Evolutionary conservation across 2,329 filamentous ascomycete genomes (phyloP).

Genomic region (Fusarium siculi): DNA sequence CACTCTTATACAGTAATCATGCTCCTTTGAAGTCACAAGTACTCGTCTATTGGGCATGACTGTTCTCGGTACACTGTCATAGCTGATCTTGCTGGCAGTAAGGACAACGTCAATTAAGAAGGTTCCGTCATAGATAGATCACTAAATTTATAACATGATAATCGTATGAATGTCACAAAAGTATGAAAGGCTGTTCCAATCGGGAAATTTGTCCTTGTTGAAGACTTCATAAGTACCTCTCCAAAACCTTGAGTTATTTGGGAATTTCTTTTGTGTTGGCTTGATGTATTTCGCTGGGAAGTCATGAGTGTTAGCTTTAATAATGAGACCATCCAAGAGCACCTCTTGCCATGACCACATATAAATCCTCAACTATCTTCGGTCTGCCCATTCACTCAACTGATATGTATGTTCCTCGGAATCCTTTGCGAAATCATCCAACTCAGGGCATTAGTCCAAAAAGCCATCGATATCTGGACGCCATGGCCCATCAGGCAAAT

Average conservation of each 20-base stretch:
- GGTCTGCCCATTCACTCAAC: neutral
- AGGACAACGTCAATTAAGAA: neutral
- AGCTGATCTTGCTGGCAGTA: neutral
- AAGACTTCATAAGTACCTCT: neutral
- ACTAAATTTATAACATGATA: neutral
- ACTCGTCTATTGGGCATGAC: neutral
- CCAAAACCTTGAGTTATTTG: neutral
- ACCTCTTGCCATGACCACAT: accelerated
- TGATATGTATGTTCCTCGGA: neutral
- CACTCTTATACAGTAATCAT: neutral
- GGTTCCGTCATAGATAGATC: neutral
- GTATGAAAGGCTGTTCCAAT: accelerated
- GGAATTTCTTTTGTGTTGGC: neutral
- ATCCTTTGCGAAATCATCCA: neutral
- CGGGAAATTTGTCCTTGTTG: no score
- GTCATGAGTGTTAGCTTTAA: neutral
- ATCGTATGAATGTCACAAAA: neutral
- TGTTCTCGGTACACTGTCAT: neutral
- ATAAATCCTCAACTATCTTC: neutral
- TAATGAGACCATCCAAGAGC: neutral
- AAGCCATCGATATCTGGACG: neutral
- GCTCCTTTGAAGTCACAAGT: neutral
- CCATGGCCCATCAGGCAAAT: neutral
- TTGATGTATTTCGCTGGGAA: neutral
- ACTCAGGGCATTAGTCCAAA: neutral